These are phyloP conservation scores for Breynia disticha DNA, from an alignment of 441 rosid species.

Conservation along the genomic window DNA sequence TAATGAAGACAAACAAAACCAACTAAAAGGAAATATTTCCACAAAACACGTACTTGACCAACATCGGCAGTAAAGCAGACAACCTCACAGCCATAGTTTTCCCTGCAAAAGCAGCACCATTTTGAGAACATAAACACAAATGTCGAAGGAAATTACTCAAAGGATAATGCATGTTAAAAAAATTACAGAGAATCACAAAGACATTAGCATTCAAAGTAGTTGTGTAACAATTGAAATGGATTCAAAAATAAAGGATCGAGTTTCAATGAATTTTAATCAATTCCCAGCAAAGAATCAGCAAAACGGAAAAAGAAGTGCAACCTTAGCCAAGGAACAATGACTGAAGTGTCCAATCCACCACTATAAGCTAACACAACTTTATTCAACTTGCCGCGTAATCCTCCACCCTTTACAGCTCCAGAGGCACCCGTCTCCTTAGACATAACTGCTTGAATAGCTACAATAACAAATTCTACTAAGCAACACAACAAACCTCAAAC, in stretches of 20 bases:
- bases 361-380: slow-evolving; percentile 93
- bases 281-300: no score
- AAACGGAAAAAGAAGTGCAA: slow-evolving; percentile 14
- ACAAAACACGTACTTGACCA: slow-evolving; percentile 60
- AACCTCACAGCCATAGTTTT: slow-evolving; percentile 93
- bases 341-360: slow-evolving; percentile 94
- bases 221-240: no score
- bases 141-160: neutral
- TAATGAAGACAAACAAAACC: neutral
- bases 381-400: slow-evolving; percentile 63
- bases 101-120: slow-evolving; percentile 36
- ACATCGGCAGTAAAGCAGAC: slow-evolving; percentile 98
- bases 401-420: slow-evolving; percentile 28
- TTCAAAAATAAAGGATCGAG: no score
- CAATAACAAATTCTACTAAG: slow-evolving; percentile 2
- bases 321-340: slow-evolving; percentile 95
- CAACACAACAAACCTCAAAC: neutral
- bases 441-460: slow-evolving; percentile 55
- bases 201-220: no score
- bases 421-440: slow-evolving; percentile 25
- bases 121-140: no score
- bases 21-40: neutral
- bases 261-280: no score
- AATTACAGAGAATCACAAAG: neutral
- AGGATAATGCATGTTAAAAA: neutral